Evolutionary conservation across 352 stramenopile species (phyloP).

Genomic region (Globisporangium yorkense): DNA sequence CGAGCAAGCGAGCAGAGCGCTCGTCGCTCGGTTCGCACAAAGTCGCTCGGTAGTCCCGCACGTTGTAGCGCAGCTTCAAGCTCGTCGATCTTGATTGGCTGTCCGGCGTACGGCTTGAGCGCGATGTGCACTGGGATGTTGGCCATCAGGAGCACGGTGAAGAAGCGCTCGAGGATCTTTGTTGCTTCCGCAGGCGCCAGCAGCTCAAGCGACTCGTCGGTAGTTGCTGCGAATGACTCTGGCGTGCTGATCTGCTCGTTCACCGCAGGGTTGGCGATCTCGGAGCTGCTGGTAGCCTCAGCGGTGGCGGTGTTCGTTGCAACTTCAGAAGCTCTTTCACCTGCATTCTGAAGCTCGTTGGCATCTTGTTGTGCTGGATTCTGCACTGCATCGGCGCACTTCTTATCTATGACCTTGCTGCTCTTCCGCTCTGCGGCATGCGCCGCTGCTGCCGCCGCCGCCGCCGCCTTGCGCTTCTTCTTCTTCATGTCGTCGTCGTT

Average conservation of each 20-base stretch:
- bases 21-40: conserved; percentile 13
- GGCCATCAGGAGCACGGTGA: conserved; percentile 21
- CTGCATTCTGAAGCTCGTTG: too few relatives aligned
- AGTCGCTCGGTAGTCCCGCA: not conserved
- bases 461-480: conserved; percentile 9
- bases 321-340: too few relatives aligned
- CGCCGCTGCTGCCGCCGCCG: not conserved
- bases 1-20: conserved; percentile 4
- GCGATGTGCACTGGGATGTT: conserved; percentile 10
- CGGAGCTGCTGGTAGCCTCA: too few relatives aligned
- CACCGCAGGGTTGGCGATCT: not conserved
- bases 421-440: not conserved
- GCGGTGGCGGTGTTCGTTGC: too few relatives aligned
- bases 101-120: conserved; percentile 7
- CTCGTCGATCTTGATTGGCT: conserved; percentile 1
- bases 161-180: conserved; percentile 18
- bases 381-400: too few relatives aligned
- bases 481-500: conserved; percentile 4
- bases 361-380: too few relatives aligned
- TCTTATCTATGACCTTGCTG: too few relatives aligned
- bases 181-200: not conserved
- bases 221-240: not conserved
- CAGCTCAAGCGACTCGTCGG: not conserved
- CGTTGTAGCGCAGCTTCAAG: conserved; percentile 8
- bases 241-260: not conserved